These are phyloP conservation scores for Chaetomium tenue DNA, from an alignment of 495 filamentous ascomycete genomes.

Conservation along the genomic window DNA sequence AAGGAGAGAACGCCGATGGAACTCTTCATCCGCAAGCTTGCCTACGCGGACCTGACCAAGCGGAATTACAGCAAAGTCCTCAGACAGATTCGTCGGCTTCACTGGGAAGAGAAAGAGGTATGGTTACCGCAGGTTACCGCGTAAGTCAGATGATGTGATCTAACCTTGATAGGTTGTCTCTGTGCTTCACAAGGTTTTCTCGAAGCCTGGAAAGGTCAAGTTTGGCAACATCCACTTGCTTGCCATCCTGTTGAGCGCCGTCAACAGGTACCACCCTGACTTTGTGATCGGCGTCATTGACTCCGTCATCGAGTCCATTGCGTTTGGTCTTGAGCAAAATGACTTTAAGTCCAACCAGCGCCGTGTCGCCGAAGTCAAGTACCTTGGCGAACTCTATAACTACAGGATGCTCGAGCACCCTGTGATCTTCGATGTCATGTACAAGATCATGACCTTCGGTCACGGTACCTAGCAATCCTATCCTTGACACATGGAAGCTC, in stretches of 20 bases:
- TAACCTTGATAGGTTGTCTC: slow-evolving; percentile 62
- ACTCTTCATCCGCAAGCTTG: slow-evolving; percentile 83
- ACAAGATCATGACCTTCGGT: slow-evolving; percentile 88
- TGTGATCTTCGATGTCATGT: slow-evolving; percentile 92
- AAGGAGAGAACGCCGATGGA: slow-evolving; percentile 94
- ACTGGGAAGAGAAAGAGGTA: slow-evolving; percentile 93
- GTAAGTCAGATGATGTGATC: slow-evolving; percentile 13
- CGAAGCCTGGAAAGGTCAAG: slow-evolving; percentile 94
- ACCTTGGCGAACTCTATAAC: slow-evolving; percentile 94
- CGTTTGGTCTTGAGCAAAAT: slow-evolving; percentile 85
- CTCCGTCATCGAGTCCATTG: slow-evolving; percentile 83
- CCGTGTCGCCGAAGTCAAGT: slow-evolving; percentile 92
- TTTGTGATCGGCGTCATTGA: slow-evolving; percentile 89
- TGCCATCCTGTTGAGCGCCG: slow-evolving; percentile 81
- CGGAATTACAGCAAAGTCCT: slow-evolving; percentile 89
- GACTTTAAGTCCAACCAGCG: slow-evolving; percentile 98
- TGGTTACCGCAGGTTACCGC: neutral
- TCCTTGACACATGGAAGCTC: slow-evolving; percentile 10
- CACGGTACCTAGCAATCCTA: slow-evolving; percentile 55
- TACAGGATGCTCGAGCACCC: slow-evolving; percentile 96
- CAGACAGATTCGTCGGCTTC: slow-evolving; percentile 88
- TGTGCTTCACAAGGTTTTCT: slow-evolving; percentile 86
- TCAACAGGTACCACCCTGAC: slow-evolving; percentile 87
- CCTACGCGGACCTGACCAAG: slow-evolving; percentile 92
- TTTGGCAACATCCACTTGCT: slow-evolving; percentile 96